Conservation (phyloP, 1,284 basidiomycete species). For the Cystobasidium sp. region DNA sequence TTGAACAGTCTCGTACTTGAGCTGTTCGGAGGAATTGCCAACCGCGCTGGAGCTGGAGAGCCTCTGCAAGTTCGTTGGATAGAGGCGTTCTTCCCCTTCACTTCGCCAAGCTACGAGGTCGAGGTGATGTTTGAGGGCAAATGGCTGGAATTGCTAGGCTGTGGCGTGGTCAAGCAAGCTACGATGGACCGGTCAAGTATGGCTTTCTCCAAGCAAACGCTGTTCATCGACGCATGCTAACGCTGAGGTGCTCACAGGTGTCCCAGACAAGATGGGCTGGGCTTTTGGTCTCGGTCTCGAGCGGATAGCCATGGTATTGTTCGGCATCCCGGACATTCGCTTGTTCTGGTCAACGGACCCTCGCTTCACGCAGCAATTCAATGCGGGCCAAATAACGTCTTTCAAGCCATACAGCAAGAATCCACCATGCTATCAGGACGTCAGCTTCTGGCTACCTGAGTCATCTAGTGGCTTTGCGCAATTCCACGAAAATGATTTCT, state of each 20-base stretch:
- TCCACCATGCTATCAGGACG: constrained; percentile 84
- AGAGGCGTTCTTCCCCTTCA: constrained; percentile 97
- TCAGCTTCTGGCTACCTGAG: constrained; percentile 83
- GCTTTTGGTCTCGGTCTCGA: constrained; percentile 97
- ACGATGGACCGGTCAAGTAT: constrained; percentile 84
- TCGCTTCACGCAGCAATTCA: constrained; percentile 88
- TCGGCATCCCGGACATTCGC: constrained; percentile 97
- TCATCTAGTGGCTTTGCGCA: constrained; percentile 50
- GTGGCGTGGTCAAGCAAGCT: constrained; percentile 86
- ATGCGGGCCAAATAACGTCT: constrained; percentile 70
- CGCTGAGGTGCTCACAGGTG: constrained; percentile 61
- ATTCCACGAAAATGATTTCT: constrained; percentile 95
- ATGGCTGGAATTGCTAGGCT: constrained; percentile 97
- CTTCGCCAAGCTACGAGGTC: constrained; percentile 94
- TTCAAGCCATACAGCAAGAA: constrained; percentile 90
- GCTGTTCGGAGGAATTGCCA: constrained; percentile 68
- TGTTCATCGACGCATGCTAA: background rate
- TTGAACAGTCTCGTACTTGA: constrained; percentile 85
- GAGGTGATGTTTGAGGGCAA: constrained; percentile 95
- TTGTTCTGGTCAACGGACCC: constrained; percentile 94
- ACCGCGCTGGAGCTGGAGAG: constrained; percentile 49
- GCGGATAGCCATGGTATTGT: constrained; percentile 97
- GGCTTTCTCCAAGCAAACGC: constrained; percentile 49
- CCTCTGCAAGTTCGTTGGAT: constrained; percentile 85
- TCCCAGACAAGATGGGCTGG: constrained; percentile 88